Conservation (phyloP, 805 yeast genomes). For the Candida maris region DNA sequence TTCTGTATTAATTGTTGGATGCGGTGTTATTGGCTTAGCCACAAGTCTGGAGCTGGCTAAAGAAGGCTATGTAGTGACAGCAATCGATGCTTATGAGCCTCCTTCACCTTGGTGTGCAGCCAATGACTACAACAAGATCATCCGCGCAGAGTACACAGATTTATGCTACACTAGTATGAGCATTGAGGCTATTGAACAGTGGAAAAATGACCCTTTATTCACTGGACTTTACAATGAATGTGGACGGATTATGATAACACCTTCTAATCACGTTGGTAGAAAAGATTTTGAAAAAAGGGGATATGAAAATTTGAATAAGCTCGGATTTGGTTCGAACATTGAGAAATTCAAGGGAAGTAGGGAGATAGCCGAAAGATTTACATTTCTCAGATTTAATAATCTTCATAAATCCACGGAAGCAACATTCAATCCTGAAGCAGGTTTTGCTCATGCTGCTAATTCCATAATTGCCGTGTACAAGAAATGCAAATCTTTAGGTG, state of each 20-base stretch:
- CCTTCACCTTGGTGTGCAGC: constrained; percentile 47
- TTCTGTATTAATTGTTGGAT: constrained; percentile 3
- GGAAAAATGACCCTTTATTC: constrained; percentile 36
- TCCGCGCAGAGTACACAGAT: constrained; percentile 47
- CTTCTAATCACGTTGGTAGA: constrained; percentile 32
- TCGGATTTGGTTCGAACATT: constrained; percentile 29
- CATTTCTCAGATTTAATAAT: constrained; percentile 16
- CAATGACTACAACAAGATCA: constrained; percentile 46
- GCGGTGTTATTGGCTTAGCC: constrained; percentile 24
- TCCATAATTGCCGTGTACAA: constrained; percentile 32
- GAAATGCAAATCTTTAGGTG: constrained; percentile 31
- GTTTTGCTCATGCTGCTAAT: constrained; percentile 40
- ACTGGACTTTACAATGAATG: constrained; percentile 35
- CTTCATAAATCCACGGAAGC: constrained; percentile 13
- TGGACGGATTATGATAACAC: constrained; percentile 42
- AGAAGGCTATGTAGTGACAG: constrained; percentile 31
- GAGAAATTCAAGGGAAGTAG: constrained; percentile 30
- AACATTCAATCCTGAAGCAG: constrained; percentile 38
- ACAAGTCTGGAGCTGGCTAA: constrained; percentile 35
- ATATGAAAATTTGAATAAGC: constrained; percentile 30
- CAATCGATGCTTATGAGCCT: constrained; percentile 37
- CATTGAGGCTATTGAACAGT: constrained; percentile 41
- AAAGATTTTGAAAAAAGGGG: constrained; percentile 36
- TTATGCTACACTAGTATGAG: constrained; percentile 39
- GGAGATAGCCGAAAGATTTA: constrained; percentile 26